A percentile compares a stretch with the other conserved stretches of the same genome.
These are phyloP conservation scores for Ascodesmis nigricans DNA, from an alignment of 495 filamentous ascomycete genomes.

Conservation along the genomic window DNA sequence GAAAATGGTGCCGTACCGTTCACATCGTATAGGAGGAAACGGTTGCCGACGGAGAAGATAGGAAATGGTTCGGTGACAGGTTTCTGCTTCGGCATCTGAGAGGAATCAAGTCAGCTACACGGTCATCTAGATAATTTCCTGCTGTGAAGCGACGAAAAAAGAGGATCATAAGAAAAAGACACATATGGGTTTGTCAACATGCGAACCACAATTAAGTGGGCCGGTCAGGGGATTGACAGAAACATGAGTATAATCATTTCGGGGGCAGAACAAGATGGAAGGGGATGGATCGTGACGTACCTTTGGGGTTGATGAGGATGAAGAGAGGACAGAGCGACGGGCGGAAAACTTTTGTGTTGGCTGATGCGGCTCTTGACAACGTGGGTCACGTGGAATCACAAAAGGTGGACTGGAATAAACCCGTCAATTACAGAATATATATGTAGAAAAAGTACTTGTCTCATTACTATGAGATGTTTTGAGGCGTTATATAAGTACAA, in stretches of 20 bases:
- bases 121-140: background rate
- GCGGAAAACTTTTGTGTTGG: too few relatives aligned
- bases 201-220: background rate
- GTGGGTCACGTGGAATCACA: too few relatives aligned
- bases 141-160: background rate
- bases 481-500: too few relatives aligned
- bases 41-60: slow-evolving; percentile 58
- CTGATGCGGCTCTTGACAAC: too few relatives aligned
- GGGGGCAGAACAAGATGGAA: background rate
- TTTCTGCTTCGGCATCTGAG: background rate
- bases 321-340: too few relatives aligned
- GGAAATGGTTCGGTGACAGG: slow-evolving; percentile 34
- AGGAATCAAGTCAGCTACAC: background rate
- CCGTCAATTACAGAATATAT: too few relatives aligned
- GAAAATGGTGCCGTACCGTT: slow-evolving; percentile 25
- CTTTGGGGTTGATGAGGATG: too few relatives aligned
- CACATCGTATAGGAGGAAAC: slow-evolving; percentile 77
- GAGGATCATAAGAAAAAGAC: slow-evolving; percentile 4
- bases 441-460: too few relatives aligned
- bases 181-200: slow-evolving; percentile 6
- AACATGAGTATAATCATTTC: slow-evolving; percentile 6
- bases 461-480: too few relatives aligned
- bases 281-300: too few relatives aligned
- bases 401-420: too few relatives aligned
- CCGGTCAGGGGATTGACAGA: slow-evolving; percentile 10